These are phyloP conservation scores for Phaffomyces antillensis DNA, from an alignment of 805 yeast genomes.

Conservation along the genomic window DNA sequence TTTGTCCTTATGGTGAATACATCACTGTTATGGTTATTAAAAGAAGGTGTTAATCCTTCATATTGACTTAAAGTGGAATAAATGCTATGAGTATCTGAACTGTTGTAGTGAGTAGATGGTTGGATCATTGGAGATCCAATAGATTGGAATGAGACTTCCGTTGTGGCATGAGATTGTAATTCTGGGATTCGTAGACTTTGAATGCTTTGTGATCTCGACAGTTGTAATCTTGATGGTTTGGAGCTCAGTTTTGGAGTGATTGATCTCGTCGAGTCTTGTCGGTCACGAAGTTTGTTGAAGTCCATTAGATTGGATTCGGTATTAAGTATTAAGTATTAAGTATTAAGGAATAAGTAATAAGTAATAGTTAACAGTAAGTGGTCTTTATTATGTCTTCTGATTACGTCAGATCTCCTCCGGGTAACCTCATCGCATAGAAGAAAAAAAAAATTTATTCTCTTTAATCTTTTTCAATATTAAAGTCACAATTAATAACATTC, in stretches of 20 bases:
- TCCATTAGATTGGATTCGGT: neutral
- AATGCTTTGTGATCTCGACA: constrained; percentile 11
- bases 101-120: neutral
- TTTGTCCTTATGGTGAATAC: constrained; percentile 19
- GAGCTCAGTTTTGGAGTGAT: constrained; percentile 10
- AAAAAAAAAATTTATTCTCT: constrained; percentile 3
- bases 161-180: constrained; percentile 26
- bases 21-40: constrained; percentile 12
- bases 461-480: no score
- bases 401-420: constrained; percentile 2
- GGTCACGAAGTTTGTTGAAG: neutral
- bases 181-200: constrained; percentile 14
- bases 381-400: neutral
- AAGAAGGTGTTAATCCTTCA: neutral
- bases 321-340: neutral
- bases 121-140: constrained; percentile 1
- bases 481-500: no score
- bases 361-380: no score
- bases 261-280: neutral
- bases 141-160: constrained; percentile 24
- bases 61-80: constrained; percentile 2
- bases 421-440: constrained; percentile 14
- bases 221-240: constrained; percentile 18
- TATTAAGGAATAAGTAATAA: neutral
- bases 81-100: constrained; percentile 1